Evolutionary conservation across 169 alveolate genomes (phyloP), one percentile per base, ranked within the genome.

Genomic region (Theileria luwenshuni): DNA sequence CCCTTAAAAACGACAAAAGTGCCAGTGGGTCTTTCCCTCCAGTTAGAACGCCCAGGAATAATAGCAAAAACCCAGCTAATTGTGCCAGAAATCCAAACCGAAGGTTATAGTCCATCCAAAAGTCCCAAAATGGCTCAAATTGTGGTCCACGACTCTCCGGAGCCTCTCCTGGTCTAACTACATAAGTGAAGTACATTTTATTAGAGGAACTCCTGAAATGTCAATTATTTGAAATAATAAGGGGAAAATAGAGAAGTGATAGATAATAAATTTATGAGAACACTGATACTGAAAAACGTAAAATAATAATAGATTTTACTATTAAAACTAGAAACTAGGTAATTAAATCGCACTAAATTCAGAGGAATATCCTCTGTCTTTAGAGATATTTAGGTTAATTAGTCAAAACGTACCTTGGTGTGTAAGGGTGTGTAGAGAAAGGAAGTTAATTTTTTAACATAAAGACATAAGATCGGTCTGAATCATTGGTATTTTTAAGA

Each of bases 141-240:
- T 94, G 97, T 21, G 97, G 97, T 15, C 96, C 95, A 30, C 97
- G 92, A 65, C 97, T 95, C 83, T 93, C 97, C 21, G 97, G 97
- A 43, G 97, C 97, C 90, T 94, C 97, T 21, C 97, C 97, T 48
- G 97, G 97, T 49, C 97, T 91, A 28, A 94, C 97, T 13, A 94
- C 97, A 85, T 94, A 94, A 15, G 97, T 94, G 86, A 94, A 93
- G 75, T 76, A 94, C 97, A 94, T 94, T 52, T 76, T 93, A 51
- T 51, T 51, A 10, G 7, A 51, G 61, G 15, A 51, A 51, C 61
- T 25, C 61, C 61, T 56, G 6, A 56, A n/a, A n/a, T 6, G 0
- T n/a, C 23, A 56, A 27, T 15, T 27, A 27, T n/a, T 1, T 0
- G 3, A 38, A 23, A 56, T 7, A 27, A 5, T 56, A 0, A 3